These are phyloP conservation scores for Collybiopsis confluens DNA, from an alignment of 768 basidiomycete species.

Conservation along the genomic window DNA sequence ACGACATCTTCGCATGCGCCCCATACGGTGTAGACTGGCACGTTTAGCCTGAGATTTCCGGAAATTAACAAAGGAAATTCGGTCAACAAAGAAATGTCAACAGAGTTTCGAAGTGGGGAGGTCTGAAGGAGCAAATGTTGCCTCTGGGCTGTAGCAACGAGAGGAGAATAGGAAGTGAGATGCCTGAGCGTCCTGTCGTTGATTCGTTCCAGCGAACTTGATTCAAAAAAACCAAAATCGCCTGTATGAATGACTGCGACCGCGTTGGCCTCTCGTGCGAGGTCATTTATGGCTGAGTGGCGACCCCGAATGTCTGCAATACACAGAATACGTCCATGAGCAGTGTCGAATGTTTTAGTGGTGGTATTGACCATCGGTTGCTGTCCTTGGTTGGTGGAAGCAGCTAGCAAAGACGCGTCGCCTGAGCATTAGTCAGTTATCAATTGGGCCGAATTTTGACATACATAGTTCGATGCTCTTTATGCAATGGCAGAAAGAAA, in stretches of 20 bases:
- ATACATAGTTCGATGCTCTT: no score
- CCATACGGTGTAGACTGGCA: conserved; percentile 96
- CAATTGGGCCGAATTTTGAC: no score
- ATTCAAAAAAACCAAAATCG: conserved; percentile 98
- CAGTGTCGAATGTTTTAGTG: conserved; percentile 74
- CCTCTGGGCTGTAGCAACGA: conserved; percentile 81
- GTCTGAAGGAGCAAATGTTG: conserved; percentile 72
- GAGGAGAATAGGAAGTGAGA: conserved; percentile 92
- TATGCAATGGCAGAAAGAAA: no score
- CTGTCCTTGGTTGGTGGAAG: neutral
- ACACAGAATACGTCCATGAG: conserved; percentile 87
- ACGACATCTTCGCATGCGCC: conserved; percentile 96
- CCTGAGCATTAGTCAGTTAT: no score
- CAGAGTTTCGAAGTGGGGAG: conserved; percentile 71
- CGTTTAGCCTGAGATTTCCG: conserved; percentile 84
- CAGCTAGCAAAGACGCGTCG: neutral
- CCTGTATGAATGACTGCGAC: conserved; percentile 95
- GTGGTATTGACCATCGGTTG: conserved; percentile 41
- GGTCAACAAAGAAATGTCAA: conserved; percentile 77
- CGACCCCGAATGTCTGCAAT: conserved; percentile 92
- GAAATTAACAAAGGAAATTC: conserved; percentile 92
- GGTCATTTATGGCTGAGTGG: conserved; percentile 82
- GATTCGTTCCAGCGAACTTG: conserved; percentile 79
- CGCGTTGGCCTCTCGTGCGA: conserved; percentile 85
- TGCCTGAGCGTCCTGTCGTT: conserved; percentile 95